A percentile compares a stretch with the other conserved stretches of the same genome.
Evolutionary conservation across 2,329 filamentous ascomycete genomes (phyloP).

Genomic region (Cordyceps javanica): DNA sequence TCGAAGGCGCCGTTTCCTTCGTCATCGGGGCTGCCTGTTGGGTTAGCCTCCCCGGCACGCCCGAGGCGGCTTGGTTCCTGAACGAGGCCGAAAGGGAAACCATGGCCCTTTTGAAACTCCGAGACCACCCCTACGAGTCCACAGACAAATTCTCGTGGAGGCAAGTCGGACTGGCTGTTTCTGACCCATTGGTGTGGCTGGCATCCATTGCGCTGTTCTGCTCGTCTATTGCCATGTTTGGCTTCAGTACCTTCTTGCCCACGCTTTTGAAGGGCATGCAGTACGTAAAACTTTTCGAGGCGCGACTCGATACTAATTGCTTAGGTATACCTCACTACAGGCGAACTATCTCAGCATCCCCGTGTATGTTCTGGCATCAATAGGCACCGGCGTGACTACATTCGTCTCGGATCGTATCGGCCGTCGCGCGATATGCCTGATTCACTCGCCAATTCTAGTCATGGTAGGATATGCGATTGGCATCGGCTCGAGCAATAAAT

Average conservation of each 20-base stretch:
- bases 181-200: constrained; percentile 26
- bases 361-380: constrained; percentile 25
- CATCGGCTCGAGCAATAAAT: constrained; percentile 22
- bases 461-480: constrained; percentile 27
- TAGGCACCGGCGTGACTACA: constrained; percentile 20
- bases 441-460: constrained; percentile 24
- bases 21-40: constrained; percentile 24
- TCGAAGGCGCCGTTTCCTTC: constrained; percentile 34
- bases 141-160: constrained; percentile 19
- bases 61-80: constrained; percentile 39
- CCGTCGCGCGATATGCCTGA: constrained; percentile 24
- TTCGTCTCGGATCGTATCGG: constrained; percentile 26
- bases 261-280: constrained; percentile 29
- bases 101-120: constrained; percentile 22
- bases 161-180: constrained; percentile 19
- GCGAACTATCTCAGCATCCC: constrained; percentile 31
- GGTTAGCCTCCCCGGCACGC: constrained; percentile 39
- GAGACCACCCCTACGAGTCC: constrained; percentile 19
- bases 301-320: not conserved
- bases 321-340: constrained; percentile 19
- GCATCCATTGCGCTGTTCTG: constrained; percentile 25
- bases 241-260: constrained; percentile 31
- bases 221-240: constrained; percentile 26
- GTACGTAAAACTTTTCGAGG: constrained; percentile 12
- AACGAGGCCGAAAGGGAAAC: constrained; percentile 31